A percentile compares a stretch with the other conserved stretches of the same genome.
Conservation (phyloP, 441 rosid genomes). For the Viola pubescens region DNA sequence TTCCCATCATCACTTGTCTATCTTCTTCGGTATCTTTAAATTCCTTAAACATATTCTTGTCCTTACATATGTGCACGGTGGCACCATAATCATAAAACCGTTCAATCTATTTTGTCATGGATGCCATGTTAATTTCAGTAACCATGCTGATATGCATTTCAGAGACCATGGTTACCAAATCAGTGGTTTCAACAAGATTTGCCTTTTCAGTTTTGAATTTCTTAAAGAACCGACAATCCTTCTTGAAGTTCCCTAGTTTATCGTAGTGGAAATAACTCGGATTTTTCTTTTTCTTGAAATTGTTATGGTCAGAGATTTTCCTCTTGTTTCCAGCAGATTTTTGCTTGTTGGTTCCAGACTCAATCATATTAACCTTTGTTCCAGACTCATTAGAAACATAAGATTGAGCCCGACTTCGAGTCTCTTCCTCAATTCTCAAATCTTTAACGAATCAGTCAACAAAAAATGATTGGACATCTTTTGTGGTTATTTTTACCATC, state of each 20-base stretch:
- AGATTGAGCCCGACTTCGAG: not conserved
- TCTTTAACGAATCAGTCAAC: constrained; percentile 1
- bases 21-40: not conserved
- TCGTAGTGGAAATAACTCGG: not conserved
- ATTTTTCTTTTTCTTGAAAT: not conserved
- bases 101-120: not conserved
- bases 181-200: rapidly evolving
- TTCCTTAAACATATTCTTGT: not conserved
- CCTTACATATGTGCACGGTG: not conserved
- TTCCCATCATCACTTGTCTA: not conserved
- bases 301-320: not conserved
- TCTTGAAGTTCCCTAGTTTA: not conserved
- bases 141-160: constrained; percentile 1
- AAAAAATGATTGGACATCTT: no score
- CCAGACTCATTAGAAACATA: not conserved
- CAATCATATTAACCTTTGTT: not conserved
- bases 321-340: not conserved
- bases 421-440: constrained; percentile 1
- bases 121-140: not conserved
- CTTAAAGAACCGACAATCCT: not conserved
- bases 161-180: not conserved
- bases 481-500: no score
- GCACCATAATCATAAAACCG: constrained; percentile 2
- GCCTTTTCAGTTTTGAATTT: not conserved
- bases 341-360: not conserved